phyloP scores from a whole-genome alignment of 495 filamentous ascomycete genomes.

The Penicillium steckii region DNA sequence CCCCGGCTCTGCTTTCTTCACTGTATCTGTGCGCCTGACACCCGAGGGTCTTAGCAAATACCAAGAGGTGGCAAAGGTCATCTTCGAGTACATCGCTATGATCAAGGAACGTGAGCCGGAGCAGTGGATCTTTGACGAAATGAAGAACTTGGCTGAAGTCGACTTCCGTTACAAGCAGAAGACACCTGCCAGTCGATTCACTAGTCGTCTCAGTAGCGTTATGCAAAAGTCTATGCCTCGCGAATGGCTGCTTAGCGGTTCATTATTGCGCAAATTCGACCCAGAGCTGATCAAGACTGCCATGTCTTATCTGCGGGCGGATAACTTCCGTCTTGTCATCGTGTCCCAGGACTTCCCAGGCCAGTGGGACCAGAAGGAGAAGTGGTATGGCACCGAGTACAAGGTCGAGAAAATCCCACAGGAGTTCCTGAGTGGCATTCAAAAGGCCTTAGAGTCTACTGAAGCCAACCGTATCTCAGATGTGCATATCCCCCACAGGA shows the following conservation, averaged over 20 bases:
- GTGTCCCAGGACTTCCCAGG: conserved; percentile 81
- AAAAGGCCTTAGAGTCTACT: conserved; percentile 57
- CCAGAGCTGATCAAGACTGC: conserved; percentile 71
- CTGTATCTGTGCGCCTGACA: conserved; percentile 75
- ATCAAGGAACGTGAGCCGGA: conserved; percentile 78
- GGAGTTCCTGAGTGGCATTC: conserved; percentile 69
- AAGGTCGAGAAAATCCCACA: conserved; percentile 76
- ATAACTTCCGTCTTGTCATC: conserved; percentile 84
- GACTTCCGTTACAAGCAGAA: conserved; percentile 96
- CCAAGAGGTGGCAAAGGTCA: conserved; percentile 77
- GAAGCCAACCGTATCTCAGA: conserved; percentile 60
- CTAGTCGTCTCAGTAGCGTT: conserved; percentile 71
- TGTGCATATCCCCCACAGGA: conserved; percentile 86
- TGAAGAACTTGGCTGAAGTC: conserved; percentile 84
- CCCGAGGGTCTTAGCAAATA: conserved; percentile 85
- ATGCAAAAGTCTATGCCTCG: conserved; percentile 91
- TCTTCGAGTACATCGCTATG: conserved; percentile 94
- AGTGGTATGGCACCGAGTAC: conserved; percentile 98
- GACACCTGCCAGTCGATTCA: conserved; percentile 81
- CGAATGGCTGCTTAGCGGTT: conserved; percentile 81
- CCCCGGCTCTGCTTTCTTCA: conserved; percentile 83
- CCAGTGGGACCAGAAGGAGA: conserved; percentile 84
- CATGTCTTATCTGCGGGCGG: conserved; percentile 71
- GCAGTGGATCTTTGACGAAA: conserved; percentile 90
- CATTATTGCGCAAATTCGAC: conserved; percentile 75